Evolutionary conservation across 768 basidiomycete genomes (phyloP).

Genomic region (Suillus spraguei): DNA sequence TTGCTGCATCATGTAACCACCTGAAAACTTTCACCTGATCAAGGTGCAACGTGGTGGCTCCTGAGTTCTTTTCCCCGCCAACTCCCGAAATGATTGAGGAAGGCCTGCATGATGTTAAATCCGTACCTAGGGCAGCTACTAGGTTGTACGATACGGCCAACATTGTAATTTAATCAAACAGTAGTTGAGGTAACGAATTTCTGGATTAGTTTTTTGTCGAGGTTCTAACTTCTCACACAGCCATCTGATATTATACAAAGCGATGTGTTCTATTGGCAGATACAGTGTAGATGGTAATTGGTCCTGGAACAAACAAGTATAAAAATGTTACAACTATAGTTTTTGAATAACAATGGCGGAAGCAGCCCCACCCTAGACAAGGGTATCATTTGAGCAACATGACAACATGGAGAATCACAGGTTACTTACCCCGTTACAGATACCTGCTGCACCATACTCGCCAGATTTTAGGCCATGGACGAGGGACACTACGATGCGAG

Average conservation of each 20-base stretch:
- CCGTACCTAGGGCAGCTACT: background rate
- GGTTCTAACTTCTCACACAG: background rate
- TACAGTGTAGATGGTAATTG: conserved; percentile 16
- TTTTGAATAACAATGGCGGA: conserved; percentile 90
- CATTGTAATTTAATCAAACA: too few relatives aligned
- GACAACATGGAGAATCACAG: background rate
- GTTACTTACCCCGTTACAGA: conserved; percentile 90
- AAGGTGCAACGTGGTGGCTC: background rate
- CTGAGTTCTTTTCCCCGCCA: background rate
- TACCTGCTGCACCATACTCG: conserved; percentile 93
- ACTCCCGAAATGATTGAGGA: background rate
- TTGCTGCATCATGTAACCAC: background rate
- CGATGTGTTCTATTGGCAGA: conserved; percentile 12
- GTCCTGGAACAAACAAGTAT: conserved; percentile 12
- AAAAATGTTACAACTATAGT: conserved; percentile 47
- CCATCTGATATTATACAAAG: background rate
- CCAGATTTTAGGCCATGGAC: conserved; percentile 90
- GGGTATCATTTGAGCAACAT: conserved; percentile 18
- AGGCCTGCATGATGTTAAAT: background rate
- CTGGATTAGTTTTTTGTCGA: background rate
- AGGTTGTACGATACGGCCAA: background rate
- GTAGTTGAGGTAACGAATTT: too few relatives aligned
- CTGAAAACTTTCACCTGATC: background rate
- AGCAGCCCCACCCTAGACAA: conserved; percentile 81
- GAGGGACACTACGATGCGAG: conserved; percentile 92